Evolutionary conservation across 768 basidiomycete species (phyloP), one percentile per base, ranked within the genome.

Genomic region (Lactarius psammicola): DNA sequence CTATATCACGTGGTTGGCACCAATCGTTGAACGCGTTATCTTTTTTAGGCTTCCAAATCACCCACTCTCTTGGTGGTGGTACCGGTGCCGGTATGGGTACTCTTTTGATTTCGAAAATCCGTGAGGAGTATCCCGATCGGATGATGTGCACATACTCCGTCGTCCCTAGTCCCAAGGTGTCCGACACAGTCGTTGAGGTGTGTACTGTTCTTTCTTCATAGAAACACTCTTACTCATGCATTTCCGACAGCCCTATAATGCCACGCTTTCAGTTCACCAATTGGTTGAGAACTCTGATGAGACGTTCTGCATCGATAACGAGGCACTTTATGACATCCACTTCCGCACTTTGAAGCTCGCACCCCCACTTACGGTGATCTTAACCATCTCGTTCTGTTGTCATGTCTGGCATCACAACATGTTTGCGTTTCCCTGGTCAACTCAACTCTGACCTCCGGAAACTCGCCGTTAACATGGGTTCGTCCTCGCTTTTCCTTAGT

Each of bases 61-160:
- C 95, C 67, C 96, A 98, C 83, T 98, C 94, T 31, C 86, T 96
- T 69, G 95, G 97, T 81, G 97, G 97, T 81, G 97, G 96, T 79
- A 99, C 97, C 72, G 97, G 97, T 81, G 94, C 97, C 71, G 97
- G 97, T 80, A 98, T 99, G 96, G 97, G 97, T 78, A 98, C 97
- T 55, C 90, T 99, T 61, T 80, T 99, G 71, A 97, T 99, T 77
- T 98, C 95, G 71, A 99, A 99, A 82, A 97, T 99, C 76, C 87
- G 96, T 70, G 95, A 98, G 78, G 96, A 99, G 76, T 99, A 93
- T 80, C 97, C 96, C 70, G 97, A 99, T 79, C 85, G 97, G 63
- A 99, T 99, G 96, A 98, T 98, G 96, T 94, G 93, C 78, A 98
- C 97, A 67, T 99, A 96, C 84, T 98, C 97, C 63, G 96, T 99